phyloP scores from a whole-genome alignment of 139 green algal species.

The Ettlia oleoabundans region DNA sequence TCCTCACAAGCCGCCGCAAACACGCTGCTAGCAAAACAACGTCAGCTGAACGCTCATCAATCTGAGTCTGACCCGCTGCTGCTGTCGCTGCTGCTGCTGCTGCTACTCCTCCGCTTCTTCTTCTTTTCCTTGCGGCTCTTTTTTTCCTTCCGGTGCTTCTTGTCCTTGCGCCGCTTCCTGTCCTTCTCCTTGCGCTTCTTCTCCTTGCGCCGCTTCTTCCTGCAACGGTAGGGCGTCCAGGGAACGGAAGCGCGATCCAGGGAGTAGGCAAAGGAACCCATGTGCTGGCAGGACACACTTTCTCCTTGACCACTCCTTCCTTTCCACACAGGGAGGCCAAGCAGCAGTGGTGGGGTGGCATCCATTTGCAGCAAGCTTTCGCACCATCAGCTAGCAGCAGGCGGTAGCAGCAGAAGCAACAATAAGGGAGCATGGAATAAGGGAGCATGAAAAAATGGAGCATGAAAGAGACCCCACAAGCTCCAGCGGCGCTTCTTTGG shows the following conservation, averaged over 20 bases:
- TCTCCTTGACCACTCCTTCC: no score
- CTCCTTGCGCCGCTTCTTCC: conserved; percentile 49
- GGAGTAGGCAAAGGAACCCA: neutral
- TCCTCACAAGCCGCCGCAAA: no score
- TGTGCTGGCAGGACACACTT: no score
- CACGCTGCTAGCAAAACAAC: neutral
- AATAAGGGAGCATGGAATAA: neutral
- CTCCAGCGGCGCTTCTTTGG: no score
- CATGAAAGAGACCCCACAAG: no score
- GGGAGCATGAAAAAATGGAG: neutral
- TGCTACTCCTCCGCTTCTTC: conserved; percentile 21
- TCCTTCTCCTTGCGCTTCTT: conserved; percentile 37
- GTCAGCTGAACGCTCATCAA: neutral
- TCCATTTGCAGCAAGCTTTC: no score
- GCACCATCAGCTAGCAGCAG: neutral
- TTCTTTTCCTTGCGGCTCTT: conserved; percentile 28
- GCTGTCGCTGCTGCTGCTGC: conserved; percentile 7
- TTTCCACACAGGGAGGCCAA: no score
- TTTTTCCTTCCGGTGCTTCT: neutral
- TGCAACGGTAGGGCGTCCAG: no score
- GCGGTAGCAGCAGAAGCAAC: conserved; percentile 35
- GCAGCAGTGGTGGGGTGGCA: no score
- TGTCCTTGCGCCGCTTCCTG: conserved; percentile 35
- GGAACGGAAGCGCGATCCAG: no score
- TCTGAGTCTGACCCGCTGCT: conserved; percentile 24